A percentile compares a stretch with the other conserved stretches of the same genome.
Evolutionary conservation across 2,329 filamentous ascomycete species (phyloP).

Genomic region (Colletotrichum eremochloae): DNA sequence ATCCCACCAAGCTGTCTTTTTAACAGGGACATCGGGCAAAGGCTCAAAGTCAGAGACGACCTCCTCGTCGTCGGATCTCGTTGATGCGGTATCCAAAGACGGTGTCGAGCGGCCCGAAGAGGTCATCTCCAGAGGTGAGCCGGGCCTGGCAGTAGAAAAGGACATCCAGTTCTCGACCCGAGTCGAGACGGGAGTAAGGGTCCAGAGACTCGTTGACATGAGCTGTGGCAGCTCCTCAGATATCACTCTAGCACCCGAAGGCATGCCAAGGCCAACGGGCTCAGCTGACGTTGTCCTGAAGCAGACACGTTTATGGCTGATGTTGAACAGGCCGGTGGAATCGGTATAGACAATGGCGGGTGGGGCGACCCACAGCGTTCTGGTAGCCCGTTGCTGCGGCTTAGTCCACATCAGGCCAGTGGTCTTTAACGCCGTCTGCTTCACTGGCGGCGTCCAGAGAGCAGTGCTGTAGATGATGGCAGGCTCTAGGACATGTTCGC

Average conservation of each 20-base stretch:
- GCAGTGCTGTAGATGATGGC: slow-evolving; percentile 52
- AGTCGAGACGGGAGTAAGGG: slow-evolving; percentile 18
- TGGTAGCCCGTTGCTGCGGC: background rate
- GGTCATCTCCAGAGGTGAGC: slow-evolving; percentile 15
- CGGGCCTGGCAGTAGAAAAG: background rate
- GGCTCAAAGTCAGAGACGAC: slow-evolving; percentile 32
- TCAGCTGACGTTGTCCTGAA: slow-evolving; percentile 42
- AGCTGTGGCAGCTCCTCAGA: slow-evolving; percentile 49
- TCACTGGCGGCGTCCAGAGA: slow-evolving; percentile 50
- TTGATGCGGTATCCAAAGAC: slow-evolving; percentile 33
- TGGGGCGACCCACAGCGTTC: slow-evolving; percentile 42
- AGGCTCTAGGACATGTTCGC: slow-evolving; percentile 48
- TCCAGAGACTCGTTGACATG: slow-evolving; percentile 54
- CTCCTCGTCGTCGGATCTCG: slow-evolving; percentile 25
- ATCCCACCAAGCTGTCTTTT: slow-evolving; percentile 39
- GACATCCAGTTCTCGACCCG: slow-evolving; percentile 45
- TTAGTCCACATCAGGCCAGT: slow-evolving; percentile 38
- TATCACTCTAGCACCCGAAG: slow-evolving; percentile 44
- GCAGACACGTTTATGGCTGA: slow-evolving; percentile 41
- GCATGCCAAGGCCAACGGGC: slow-evolving; percentile 40
- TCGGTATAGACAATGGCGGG: slow-evolving; percentile 14
- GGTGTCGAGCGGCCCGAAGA: slow-evolving; percentile 33
- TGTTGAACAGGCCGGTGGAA: slow-evolving; percentile 44
- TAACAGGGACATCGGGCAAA: slow-evolving; percentile 14
- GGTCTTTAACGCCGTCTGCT: background rate